These are phyloP conservation scores for Cupressus sempervirens DNA, from an alignment of 75 land plant species.

Conservation along the genomic window DNA sequence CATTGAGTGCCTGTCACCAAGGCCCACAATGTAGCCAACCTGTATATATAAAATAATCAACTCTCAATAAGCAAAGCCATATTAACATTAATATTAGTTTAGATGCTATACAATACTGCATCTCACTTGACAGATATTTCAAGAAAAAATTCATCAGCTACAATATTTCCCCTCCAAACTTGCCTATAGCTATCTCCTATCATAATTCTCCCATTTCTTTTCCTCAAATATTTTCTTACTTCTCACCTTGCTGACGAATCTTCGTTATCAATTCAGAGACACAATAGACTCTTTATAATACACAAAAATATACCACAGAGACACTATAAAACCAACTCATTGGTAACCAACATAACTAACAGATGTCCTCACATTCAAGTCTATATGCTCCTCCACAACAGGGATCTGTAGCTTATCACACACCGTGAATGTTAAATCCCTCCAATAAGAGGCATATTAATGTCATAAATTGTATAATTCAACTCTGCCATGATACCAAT, in stretches of 20 bases:
- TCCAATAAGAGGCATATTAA: neutral
- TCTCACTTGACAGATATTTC: neutral
- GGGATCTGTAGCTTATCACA: neutral
- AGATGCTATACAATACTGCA: neutral
- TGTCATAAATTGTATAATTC: neutral
- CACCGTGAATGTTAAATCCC: neutral
- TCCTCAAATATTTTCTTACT: neutral
- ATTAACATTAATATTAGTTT: neutral
- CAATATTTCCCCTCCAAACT: neutral
- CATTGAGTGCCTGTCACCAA: conserved; percentile 97
- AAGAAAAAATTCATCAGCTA: neutral
- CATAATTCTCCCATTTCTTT: neutral
- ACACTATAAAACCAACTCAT: neutral
- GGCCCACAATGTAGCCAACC: conserved; percentile 99
- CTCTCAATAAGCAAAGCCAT: neutral
- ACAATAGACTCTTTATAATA: neutral
- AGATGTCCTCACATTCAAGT: neutral
- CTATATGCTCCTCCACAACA: neutral
- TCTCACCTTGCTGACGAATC: neutral
- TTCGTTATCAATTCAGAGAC: neutral
- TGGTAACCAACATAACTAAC: neutral
- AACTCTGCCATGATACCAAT: neutral
- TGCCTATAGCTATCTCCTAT: neutral
- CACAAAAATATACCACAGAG: neutral
- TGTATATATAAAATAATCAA: conserved; percentile 18